Evolutionary conservation across 345 rosid species (phyloP).

Genomic region (Linum trigynum): DNA sequence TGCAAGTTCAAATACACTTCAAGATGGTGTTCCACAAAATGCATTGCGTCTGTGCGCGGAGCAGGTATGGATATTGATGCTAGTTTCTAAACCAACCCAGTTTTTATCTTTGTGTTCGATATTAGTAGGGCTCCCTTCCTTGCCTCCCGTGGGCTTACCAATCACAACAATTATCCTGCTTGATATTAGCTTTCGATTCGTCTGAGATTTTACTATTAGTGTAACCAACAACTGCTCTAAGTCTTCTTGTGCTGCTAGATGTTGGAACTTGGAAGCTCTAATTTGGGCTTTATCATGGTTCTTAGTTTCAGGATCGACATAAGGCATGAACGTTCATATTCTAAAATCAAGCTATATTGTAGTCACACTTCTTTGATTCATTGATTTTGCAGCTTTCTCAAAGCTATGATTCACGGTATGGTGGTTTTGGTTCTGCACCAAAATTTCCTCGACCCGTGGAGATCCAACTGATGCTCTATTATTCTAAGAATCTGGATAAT

Average conservation of each 20-base stretch:
- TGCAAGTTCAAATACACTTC: slow-evolving; percentile 47
- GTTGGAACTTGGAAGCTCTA: no score
- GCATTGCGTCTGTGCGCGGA: slow-evolving; percentile 64
- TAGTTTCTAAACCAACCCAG: not conserved
- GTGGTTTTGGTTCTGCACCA: slow-evolving; percentile 94
- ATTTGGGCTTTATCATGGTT: no score
- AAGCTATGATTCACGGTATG: slow-evolving; percentile 57
- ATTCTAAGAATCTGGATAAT: slow-evolving; percentile 57
- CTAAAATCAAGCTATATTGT: no score
- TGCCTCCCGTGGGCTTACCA: no score
- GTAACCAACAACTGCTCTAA: no score
- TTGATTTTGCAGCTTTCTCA: slow-evolving; percentile 52
- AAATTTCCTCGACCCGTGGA: slow-evolving; percentile 98
- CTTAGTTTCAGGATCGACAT: no score
- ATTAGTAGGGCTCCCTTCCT: no score
- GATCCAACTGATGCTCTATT: slow-evolving; percentile 78
- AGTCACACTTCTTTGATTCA: not conserved
- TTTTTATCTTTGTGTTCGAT: not conserved
- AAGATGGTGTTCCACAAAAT: slow-evolving; percentile 47
- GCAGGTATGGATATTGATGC: slow-evolving; percentile 38
- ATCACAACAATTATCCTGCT: no score
- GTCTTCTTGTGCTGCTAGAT: no score
- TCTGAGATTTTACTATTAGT: no score
- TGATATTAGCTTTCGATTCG: no score
- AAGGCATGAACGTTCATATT: no score